Evolutionary conservation across 805 yeast genomes (phyloP).

Genomic region (Candida khao-thaluensis): DNA sequence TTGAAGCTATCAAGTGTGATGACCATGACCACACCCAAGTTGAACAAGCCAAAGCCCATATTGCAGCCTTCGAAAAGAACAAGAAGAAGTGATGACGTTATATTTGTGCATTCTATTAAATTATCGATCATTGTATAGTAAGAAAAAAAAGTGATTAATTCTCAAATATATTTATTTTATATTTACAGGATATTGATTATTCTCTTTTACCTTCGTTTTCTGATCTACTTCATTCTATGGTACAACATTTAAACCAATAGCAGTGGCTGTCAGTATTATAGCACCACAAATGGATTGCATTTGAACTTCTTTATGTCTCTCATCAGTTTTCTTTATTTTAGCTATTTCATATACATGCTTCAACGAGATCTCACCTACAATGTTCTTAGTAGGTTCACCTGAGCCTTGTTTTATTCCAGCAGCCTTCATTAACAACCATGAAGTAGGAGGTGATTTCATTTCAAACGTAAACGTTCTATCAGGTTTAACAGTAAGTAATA

Average conservation of each 20-base stretch:
- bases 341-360: slow-evolving; percentile 96
- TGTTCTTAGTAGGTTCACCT: slow-evolving; percentile 58
- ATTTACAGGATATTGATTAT: slow-evolving; percentile 1
- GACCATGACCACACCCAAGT: slow-evolving; percentile 86
- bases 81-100: slow-evolving; percentile 60
- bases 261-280: slow-evolving; percentile 83
- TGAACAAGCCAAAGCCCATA: slow-evolving; percentile 92
- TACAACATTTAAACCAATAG: slow-evolving; percentile 82
- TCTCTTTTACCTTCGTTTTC: neutral
- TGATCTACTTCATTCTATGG: slow-evolving; percentile 36
- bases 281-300: slow-evolving; percentile 78
- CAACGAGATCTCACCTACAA: slow-evolving; percentile 65
- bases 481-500: slow-evolving; percentile 80
- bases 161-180: slow-evolving; percentile 1
- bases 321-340: slow-evolving; percentile 85
- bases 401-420: slow-evolving; percentile 81
- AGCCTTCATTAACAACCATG: slow-evolving; percentile 79
- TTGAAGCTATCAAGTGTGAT: slow-evolving; percentile 41
- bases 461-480: slow-evolving; percentile 87
- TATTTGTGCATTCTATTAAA: neutral
- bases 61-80: slow-evolving; percentile 86
- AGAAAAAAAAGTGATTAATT: neutral
- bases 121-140: slow-evolving; percentile 1
- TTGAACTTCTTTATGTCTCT: slow-evolving; percentile 66
- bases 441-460: slow-evolving; percentile 87